These are phyloP conservation scores for Sugiyamaella valdiviana DNA, from an alignment of 805 yeast genomes.

Conservation along the genomic window DNA sequence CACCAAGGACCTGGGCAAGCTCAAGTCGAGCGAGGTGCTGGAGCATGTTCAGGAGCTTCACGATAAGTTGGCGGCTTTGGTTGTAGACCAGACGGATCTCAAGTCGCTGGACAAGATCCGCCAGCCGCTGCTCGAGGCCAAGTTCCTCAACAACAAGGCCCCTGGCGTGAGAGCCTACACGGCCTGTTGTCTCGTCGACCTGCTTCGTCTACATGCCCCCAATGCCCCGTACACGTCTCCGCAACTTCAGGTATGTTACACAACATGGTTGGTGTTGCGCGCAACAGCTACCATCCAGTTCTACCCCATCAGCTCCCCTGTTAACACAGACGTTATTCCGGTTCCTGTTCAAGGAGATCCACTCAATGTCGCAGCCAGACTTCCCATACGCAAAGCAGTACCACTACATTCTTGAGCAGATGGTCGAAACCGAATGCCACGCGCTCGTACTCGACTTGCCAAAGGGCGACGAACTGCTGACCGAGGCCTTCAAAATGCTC, in stretches of 20 bases:
- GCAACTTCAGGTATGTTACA: slow-evolving; percentile 37
- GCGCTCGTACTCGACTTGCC: slow-evolving; percentile 72
- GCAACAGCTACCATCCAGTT: no score
- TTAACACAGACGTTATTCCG: slow-evolving; percentile 44
- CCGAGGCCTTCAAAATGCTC: slow-evolving; percentile 52
- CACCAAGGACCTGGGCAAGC: slow-evolving; percentile 2
- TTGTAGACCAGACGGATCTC: slow-evolving; percentile 43
- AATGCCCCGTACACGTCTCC: slow-evolving; percentile 76
- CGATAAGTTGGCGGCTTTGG: slow-evolving; percentile 3
- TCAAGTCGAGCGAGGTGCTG: slow-evolving; percentile 4
- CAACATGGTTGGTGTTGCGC: neutral
- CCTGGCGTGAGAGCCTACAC: slow-evolving; percentile 61
- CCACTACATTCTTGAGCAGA: slow-evolving; percentile 54
- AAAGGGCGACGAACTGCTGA: slow-evolving; percentile 49
- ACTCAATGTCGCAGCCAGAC: slow-evolving; percentile 40
- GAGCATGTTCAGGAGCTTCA: slow-evolving; percentile 7
- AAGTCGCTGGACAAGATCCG: slow-evolving; percentile 41
- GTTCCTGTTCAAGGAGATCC: slow-evolving; percentile 58
- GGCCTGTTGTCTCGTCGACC: slow-evolving; percentile 70
- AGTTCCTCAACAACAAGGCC: slow-evolving; percentile 55
- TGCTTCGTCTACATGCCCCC: slow-evolving; percentile 75
- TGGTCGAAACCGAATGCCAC: slow-evolving; percentile 70
- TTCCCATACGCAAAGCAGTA: slow-evolving; percentile 59
- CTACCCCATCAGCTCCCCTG: neutral
- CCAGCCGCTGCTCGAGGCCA: slow-evolving; percentile 49